phyloP scores from a whole-genome alignment of 2,329 filamentous ascomycete genomes.

The Conoideocrella luteorostrata region DNA sequence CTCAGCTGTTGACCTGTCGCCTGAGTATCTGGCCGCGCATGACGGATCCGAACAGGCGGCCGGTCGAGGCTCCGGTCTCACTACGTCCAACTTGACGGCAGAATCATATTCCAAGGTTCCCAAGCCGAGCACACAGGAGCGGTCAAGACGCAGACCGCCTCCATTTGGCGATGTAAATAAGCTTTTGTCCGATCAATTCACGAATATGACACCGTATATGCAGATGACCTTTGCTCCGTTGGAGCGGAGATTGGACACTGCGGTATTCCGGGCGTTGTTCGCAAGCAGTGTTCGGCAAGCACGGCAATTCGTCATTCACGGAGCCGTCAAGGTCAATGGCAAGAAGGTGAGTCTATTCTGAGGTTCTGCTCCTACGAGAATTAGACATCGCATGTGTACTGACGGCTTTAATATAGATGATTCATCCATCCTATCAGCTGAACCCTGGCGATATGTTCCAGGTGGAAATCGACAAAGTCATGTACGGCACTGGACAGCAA shows the following conservation, averaged over 20 bases:
- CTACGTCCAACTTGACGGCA: constrained; percentile 24
- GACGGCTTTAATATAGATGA: constrained; percentile 59
- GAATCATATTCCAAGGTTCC: constrained; percentile 27
- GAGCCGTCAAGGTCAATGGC: constrained; percentile 90
- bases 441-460: constrained; percentile 99
- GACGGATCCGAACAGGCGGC: constrained; percentile 80
- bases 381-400: constrained; percentile 1
- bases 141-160: constrained; percentile 11
- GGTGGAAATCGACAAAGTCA: constrained; percentile 80
- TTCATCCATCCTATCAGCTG: constrained; percentile 82
- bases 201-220: constrained; percentile 74
- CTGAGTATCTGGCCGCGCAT: constrained; percentile 66
- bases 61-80: constrained; percentile 71
- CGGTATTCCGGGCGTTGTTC: constrained; percentile 88
- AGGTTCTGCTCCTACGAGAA: background rate
- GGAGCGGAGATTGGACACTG: constrained; percentile 88
- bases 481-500: constrained; percentile 75
- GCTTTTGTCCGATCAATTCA: constrained; percentile 26
- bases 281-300: constrained; percentile 90
- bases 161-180: constrained; percentile 25
- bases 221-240: constrained; percentile 91
- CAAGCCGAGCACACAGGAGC: constrained; percentile 13
- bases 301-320: constrained; percentile 88
- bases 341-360: constrained; percentile 61
- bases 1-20: constrained; percentile 80